These are phyloP conservation scores for Eimeria praecox DNA, from an alignment of 169 alveolate species.

Conservation along the genomic window DNA sequence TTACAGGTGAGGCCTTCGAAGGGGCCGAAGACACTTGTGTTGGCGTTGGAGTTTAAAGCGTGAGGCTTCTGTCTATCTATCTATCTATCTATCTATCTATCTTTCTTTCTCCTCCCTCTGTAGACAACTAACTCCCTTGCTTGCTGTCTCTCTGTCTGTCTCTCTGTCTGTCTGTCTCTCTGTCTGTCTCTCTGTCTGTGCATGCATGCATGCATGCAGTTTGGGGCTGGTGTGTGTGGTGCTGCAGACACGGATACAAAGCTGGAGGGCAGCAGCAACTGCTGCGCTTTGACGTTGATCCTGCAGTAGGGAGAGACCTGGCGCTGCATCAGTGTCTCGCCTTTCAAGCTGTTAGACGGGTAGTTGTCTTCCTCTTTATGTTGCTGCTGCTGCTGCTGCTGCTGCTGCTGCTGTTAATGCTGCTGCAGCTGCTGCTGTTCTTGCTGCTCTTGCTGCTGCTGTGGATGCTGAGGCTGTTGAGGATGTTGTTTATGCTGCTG, in stretches of 20 bases:
- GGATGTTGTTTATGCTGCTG: neutral
- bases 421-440: too few relatives aligned
- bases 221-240: neutral
- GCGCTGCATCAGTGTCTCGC: conserved; percentile 58
- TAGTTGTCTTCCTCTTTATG: neutral
- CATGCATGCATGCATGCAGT: conserved; percentile 21
- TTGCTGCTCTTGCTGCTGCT: too few relatives aligned
- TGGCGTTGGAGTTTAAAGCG: conserved; percentile 31
- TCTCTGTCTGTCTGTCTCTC: too few relatives aligned
- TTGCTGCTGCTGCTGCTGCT: neutral
- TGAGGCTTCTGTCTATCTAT: too few relatives aligned
- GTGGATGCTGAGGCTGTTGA: neutral
- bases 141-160: too few relatives aligned
- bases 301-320: conserved; percentile 70
- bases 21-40: conserved; percentile 51
- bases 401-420: too few relatives aligned
- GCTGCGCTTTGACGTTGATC: conserved; percentile 73
- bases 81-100: too few relatives aligned
- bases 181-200: too few relatives aligned
- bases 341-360: conserved; percentile 56
- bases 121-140: too few relatives aligned
- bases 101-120: too few relatives aligned
- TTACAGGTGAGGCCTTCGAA: conserved; percentile 50
- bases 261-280: conserved; percentile 51
- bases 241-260: conserved; percentile 35